Evolutionary conservation across 2,329 filamentous ascomycete species (phyloP), one percentile per base, ranked within the genome.

Genomic region (Westerdykella ornata): DNA sequence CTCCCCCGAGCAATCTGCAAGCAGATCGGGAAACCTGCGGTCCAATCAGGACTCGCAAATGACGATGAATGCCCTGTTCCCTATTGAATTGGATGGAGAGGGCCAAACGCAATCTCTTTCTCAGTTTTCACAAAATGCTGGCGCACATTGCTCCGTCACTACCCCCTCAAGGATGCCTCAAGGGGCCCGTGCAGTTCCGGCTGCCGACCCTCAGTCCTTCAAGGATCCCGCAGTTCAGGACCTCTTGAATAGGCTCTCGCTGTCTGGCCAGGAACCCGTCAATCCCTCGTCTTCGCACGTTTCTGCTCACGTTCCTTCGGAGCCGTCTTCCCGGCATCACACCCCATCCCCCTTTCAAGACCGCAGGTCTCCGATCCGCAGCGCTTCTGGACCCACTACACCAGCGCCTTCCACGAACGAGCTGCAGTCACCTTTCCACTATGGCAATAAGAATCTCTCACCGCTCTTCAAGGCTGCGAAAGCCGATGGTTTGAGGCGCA

Each of bases 31-130:
- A 52, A 36, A 52, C 54, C 16, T 53, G 38, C 66, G 68, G 35
- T 63, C 64, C 35, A 68, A 67, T 34, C 64, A 69, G 19, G 65
- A 68, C 28, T 68, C 69, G 30, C 72, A 73, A 44, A 68, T 63
- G 32, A 68, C 71, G 2, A 64, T 73, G 20, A 72, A 73, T 38
- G 76, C 75, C 17, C 75, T 85, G 20, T 85, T 88, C 45, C 64
- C 79, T 6, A 74, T 81, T 47, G 87, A 94, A 57, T 69, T 88
- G 35, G 80, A 71, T n/a, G 66, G 64, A 31, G 52, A 54, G 19
- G 49, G 37, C 42, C 52, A 45, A 35, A 42, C 41, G 26, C 36
- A 47, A 6, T 53, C 49, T 20, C 47, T 37, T 57, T 57, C 19
- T 51, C 60, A 12, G 11, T 26, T 15, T 46, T 56, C 3, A 46